Evolutionary conservation across 2,329 filamentous ascomycete species (phyloP).

Genomic region (Pyrenochaeta sp.): DNA sequence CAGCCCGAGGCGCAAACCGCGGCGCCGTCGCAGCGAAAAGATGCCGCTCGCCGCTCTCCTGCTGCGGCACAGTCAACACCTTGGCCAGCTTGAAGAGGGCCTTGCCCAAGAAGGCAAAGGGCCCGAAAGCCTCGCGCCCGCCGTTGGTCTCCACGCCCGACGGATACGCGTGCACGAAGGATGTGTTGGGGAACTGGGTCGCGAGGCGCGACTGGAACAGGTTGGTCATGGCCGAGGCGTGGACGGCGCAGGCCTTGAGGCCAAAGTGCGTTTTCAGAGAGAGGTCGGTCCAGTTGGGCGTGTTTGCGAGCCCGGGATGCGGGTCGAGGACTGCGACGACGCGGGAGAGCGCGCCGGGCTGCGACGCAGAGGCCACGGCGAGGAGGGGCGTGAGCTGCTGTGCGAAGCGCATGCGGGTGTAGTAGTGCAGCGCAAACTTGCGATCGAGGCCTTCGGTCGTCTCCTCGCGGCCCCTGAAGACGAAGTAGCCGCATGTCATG

Average conservation of each 20-base stretch:
- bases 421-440: conserved; percentile 42
- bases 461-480: conserved; percentile 48
- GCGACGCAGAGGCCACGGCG: conserved; percentile 25
- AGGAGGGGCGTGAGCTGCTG: conserved; percentile 49
- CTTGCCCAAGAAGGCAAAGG: conserved; percentile 9
- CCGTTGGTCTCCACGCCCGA: conserved; percentile 31
- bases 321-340: conserved; percentile 42
- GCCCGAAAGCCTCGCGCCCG: conserved; percentile 15
- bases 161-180: conserved; percentile 40
- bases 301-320: conserved; percentile 14
- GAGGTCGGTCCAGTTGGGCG: conserved; percentile 34
- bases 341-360: conserved; percentile 30
- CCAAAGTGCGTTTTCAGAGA: conserved; percentile 33
- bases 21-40: conserved; percentile 39
- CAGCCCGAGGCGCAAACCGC: conserved; percentile 26
- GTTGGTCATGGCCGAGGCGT: conserved; percentile 36
- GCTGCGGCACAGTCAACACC: conserved; percentile 25
- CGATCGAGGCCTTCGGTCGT: conserved; percentile 47
- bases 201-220: conserved; percentile 34
- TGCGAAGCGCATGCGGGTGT: conserved; percentile 50
- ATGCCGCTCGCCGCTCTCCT: conserved; percentile 45
- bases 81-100: conserved; percentile 13
- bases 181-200: conserved; percentile 21
- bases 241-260: conserved; percentile 30
- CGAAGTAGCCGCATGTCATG: conserved; percentile 59